Evolutionary conservation across 805 yeast genomes (phyloP).

Genomic region (Yarrowia sp.): DNA sequence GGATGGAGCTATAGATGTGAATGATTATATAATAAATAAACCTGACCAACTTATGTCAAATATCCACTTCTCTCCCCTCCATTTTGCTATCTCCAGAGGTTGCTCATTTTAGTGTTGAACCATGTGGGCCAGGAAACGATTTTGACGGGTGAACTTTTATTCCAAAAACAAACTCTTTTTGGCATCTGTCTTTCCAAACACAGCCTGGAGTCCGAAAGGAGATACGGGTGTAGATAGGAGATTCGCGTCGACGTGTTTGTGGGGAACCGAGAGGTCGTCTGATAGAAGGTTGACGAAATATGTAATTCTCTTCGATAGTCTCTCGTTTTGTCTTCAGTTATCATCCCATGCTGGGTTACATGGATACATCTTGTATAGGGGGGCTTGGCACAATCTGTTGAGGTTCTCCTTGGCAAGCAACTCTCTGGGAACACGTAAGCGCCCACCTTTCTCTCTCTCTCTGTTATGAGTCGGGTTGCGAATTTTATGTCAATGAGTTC

Average conservation of each 20-base stretch:
- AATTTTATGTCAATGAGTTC: not conserved
- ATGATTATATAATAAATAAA: not conserved
- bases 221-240: too few species aligned
- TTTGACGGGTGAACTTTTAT: not conserved
- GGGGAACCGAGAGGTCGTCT: not conserved
- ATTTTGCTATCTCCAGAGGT: not conserved
- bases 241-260: not conserved
- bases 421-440: too few species aligned
- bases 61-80: not conserved
- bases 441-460: not conserved
- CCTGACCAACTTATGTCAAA: not conserved
- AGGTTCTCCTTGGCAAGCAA: not conserved
- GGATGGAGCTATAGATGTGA: not conserved
- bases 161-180: not conserved
- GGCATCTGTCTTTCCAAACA: conserved; percentile 3
- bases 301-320: too few species aligned
- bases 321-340: too few species aligned
- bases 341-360: too few species aligned
- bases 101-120: not conserved
- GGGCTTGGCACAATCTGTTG: not conserved
- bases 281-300: too few species aligned
- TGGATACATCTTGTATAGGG: too few species aligned
- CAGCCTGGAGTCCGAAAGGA: conserved; percentile 10
- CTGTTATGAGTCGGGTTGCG: not conserved
- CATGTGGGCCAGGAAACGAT: not conserved